Percentiles rank a stretch among this genome's conserved stretches.
Conservation (phyloP, 441 rosid genomes). For the Euphorbia schlechtendalii region DNA sequence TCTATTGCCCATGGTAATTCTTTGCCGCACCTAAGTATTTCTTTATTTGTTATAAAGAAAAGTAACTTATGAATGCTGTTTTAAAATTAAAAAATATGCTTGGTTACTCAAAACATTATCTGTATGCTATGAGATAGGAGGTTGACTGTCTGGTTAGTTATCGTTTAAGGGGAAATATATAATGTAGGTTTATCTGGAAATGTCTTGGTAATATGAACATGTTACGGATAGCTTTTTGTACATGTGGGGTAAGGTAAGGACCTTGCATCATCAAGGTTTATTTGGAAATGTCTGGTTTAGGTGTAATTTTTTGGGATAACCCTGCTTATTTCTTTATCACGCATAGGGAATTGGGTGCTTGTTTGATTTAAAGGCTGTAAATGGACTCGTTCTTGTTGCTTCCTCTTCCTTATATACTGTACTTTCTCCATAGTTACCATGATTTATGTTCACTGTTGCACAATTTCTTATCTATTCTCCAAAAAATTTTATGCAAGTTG, state of each 20-base stretch:
- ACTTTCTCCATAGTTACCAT: neutral
- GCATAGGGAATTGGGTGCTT: neutral
- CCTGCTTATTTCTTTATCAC: neutral
- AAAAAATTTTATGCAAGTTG: conserved; percentile 19
- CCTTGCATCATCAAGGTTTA: neutral
- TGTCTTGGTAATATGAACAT: neutral
- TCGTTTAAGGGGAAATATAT: neutral
- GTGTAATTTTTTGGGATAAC: neutral
- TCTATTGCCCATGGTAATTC: neutral
- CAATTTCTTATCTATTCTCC: conserved; percentile 9
- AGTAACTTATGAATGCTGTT: neutral
- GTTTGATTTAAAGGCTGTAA: neutral
- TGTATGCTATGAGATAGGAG: conserved; percentile 6
- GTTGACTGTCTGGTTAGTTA: neutral
- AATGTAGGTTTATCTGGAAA: neutral
- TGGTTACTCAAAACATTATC: neutral
- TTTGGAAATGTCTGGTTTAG: neutral
- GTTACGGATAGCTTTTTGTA: neutral
- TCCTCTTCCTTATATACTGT: neutral
- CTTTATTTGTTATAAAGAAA: neutral
- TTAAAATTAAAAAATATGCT: neutral
- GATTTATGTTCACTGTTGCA: neutral
- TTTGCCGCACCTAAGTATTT: neutral
- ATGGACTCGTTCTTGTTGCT: neutral
- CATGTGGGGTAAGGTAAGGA: neutral